Evolutionary conservation across 2,329 filamentous ascomycete species (phyloP).

Genomic region (Arthrobotrys pseudoclavata): DNA sequence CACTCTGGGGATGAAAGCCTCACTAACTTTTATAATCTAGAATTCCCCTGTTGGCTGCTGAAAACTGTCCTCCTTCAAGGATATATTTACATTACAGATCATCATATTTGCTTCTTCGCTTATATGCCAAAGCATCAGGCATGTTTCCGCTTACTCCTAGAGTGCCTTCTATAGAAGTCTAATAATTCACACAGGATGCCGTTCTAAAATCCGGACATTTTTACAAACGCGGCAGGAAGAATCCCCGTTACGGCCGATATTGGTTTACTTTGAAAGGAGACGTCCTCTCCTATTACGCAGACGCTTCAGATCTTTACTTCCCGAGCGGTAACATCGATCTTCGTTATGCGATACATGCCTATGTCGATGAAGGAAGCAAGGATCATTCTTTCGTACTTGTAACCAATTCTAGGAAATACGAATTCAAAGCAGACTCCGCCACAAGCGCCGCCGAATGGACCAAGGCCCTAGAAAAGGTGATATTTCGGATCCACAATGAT

Average conservation of each 20-base stretch:
- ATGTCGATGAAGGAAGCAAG: conserved; percentile 77
- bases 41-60: conserved; percentile 93
- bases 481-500: conserved; percentile 95
- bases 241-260: conserved; percentile 87
- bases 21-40: conserved; percentile 66
- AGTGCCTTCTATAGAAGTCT: background rate
- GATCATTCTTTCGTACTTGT: conserved; percentile 84
- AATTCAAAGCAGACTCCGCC: conserved; percentile 88
- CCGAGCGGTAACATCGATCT: conserved; percentile 92
- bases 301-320: conserved; percentile 88
- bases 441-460: conserved; percentile 97
- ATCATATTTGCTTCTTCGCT: conserved; percentile 96
- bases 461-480: conserved; percentile 90
- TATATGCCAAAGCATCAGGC: conserved; percentile 94
- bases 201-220: conserved; percentile 89
- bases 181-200: conserved; percentile 71
- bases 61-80: conserved; percentile 93
- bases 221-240: conserved; percentile 87
- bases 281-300: conserved; percentile 88
- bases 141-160: conserved; percentile 65
- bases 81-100: conserved; percentile 93
- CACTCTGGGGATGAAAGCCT: background rate
- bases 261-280: conserved; percentile 96
- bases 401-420: conserved; percentile 84
- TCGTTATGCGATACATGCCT: conserved; percentile 90